Base-by-base conservation (phyloP, 306 rosid species). In the Prinsepia uniflora region DNA sequence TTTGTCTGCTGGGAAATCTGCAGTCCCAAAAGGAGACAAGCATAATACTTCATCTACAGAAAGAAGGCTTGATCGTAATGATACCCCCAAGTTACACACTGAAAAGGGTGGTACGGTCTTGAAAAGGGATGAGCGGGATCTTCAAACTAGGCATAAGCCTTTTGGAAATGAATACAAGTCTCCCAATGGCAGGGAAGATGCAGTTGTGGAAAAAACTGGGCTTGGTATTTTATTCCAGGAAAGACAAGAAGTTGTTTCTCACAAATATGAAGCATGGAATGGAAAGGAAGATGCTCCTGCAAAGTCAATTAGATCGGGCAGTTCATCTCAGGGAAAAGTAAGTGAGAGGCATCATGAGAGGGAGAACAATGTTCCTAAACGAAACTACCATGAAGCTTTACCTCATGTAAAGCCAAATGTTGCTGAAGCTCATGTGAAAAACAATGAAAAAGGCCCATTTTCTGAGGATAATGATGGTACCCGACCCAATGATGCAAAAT, bases 261-360 rank as follows among this genome's bases (percentile, higher is more conserved):
- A 68, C 57, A 85, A 56, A 77, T 80, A 72, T 60, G 89, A 82
- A 60, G 74, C 81, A 60, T 58, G 77, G 55, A 80, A 78, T 70
- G 75, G 66, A 73, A 83, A 70, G 53, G 85, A 71, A 63, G 83
- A 81, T 63, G 72, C 83, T 77, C 65, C 65, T 69, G 66, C 24
- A 36, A 87, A 79, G 69, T 75, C 91, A 62, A 74, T 66, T 63
- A 77, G 85, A 72, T 39, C 36, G 19, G 75, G 77, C 50, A 48
- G 70, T 78, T 87, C 92, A 48, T 90, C 93, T 70, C 85, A 74
- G 45, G 86, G 82, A 71, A 83, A 81, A 62, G 78, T 75, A 78
- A 66, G 11, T 40, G 85, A 81, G 65, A 73, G 80, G 75, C 83
- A 64, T 60, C 72, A 77, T 79, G 82, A 73, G 39, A 78, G 80